phyloP scores from a whole-genome alignment of 805 yeast genomes.

The Candida xyloterini region DNA sequence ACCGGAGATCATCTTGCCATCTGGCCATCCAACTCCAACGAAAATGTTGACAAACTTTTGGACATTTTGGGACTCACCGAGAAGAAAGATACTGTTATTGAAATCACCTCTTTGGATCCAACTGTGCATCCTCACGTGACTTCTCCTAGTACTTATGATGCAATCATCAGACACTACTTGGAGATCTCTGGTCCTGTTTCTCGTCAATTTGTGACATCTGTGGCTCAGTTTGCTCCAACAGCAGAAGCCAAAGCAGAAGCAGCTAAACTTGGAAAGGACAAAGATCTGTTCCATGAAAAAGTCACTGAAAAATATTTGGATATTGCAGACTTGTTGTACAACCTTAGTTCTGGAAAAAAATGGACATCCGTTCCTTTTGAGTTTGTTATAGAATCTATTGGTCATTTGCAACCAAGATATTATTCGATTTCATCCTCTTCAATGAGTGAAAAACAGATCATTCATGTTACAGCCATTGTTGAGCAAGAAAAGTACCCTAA shows the following conservation, averaged over 20 bases:
- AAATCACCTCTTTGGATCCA: constrained; percentile 66
- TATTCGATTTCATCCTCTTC: constrained; percentile 95
- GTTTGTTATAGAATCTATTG: constrained; percentile 75
- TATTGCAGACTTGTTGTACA: constrained; percentile 68
- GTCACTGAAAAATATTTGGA: constrained; percentile 63
- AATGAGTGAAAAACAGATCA: constrained; percentile 63
- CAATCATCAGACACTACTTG: constrained; percentile 79
- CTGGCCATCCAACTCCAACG: constrained; percentile 88
- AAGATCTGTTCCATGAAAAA: constrained; percentile 61
- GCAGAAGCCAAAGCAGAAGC: constrained; percentile 50
- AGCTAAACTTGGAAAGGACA: constrained; percentile 59
- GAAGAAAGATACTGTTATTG: constrained; percentile 54
- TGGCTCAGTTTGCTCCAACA: constrained; percentile 80
- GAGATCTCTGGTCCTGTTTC: constrained; percentile 94
- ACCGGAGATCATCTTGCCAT: constrained; percentile 97
- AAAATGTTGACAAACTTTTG: constrained; percentile 65
- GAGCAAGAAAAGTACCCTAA: constrained; percentile 51
- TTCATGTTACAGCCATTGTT: constrained; percentile 90
- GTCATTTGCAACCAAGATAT: constrained; percentile 88
- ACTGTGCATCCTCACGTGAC: constrained; percentile 58
- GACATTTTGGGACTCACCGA: constrained; percentile 56
- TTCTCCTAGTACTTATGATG: constrained; percentile 83
- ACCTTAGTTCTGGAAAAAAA: constrained; percentile 57
- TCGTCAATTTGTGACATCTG: constrained; percentile 72
- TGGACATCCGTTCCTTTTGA: constrained; percentile 83